Evolutionary conservation across 495 filamentous ascomycete genomes (phyloP), one percentile per base, ranked within the genome.

Genomic region (Endocarpon pusillum): DNA sequence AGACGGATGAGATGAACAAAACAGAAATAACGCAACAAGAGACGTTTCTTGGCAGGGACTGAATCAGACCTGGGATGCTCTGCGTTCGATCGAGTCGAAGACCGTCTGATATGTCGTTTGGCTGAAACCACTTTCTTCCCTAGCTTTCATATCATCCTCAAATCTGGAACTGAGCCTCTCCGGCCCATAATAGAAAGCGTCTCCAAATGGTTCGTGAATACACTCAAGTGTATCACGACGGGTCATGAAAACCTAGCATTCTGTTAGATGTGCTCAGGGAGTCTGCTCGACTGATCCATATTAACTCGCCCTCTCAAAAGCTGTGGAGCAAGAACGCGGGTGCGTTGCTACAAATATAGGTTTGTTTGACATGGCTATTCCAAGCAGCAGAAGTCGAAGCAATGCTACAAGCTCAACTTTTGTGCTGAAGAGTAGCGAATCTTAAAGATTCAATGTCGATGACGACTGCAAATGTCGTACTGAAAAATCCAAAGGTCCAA

Each of bases 161-260:
- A 77, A 97, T 43, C 87, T 64, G 24, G 65, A 54, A 44, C 75
- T 75, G 36, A 94, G 65, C 27, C 84, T 63, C 56, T 97, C 89
- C 0, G 85, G 83, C 17, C 87, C 86, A 46, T 75, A 94, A 57
- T 97, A 94, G 55, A 82, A 97, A 37, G 85, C 81, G 51, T 97
- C 89, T 11, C 89, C 89, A 45, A 94, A 94, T 1, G 89, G 89
- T 53, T 97, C 89, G 51, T 97, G 89, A 42, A 87, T 56, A 52
- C 83, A 92, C 41, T 71, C 59, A 19, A 97, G 67, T 17, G 64
- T 76, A 40, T 87, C 78, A 18, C 64, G 61, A 39, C 79, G 74
- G 41, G 86, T 94, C 89, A 97, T 94, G 52, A 97, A 94, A 39
- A 94, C 81, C 83, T 92, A 41, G 9, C 22, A 19, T 43, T 41